Evolutionary conservation across 73 alveolate species (phyloP).

Genomic region (Paramecium bursaria): DNA sequence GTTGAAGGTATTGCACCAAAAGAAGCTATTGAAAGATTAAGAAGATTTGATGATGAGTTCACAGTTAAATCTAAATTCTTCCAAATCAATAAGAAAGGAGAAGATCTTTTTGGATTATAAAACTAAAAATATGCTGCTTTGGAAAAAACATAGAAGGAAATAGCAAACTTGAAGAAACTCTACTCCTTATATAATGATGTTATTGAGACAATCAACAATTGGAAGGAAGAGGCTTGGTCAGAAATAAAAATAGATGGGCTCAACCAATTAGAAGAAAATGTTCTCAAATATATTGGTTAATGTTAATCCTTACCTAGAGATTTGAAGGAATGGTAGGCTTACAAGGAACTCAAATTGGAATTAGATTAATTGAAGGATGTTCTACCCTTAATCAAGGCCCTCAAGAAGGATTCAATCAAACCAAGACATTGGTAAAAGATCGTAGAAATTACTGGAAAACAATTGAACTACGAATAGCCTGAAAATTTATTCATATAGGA

Average conservation of each 20-base stretch:
- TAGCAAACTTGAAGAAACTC: slow-evolving; percentile 64
- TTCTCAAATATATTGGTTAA: slow-evolving; percentile 84
- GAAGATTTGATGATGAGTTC: slow-evolving; percentile 96
- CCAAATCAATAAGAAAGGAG: slow-evolving; percentile 52
- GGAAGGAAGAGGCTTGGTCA: slow-evolving; percentile 94
- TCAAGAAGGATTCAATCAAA: slow-evolving; percentile 93
- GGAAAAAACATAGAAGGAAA: slow-evolving; percentile 64
- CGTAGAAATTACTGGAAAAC: slow-evolving; percentile 81
- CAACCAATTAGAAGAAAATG: slow-evolving; percentile 87
- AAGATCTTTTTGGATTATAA: slow-evolving; percentile 50
- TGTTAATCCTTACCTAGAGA: slow-evolving; percentile 96
- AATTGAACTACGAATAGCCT: slow-evolving; percentile 72
- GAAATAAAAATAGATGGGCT: slow-evolving; percentile 88
- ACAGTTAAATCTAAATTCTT: slow-evolving; percentile 90
- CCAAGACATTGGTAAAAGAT: slow-evolving; percentile 97
- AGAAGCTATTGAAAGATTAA: slow-evolving; percentile 97
- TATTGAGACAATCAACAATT: slow-evolving; percentile 88
- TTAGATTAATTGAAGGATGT: slow-evolving; percentile 91
- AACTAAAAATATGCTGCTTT: slow-evolving; percentile 55
- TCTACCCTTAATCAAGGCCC: slow-evolving; percentile 91
- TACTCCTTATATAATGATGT: slow-evolving; percentile 77
- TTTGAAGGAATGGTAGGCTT: slow-evolving; percentile 97
- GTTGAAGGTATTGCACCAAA: slow-evolving; percentile 96
- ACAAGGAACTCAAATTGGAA: slow-evolving; percentile 93
- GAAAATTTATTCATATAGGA: slow-evolving; percentile 85